A percentile compares a stretch with the other conserved stretches of the same genome.
Evolutionary conservation across 257 asterid genomes (phyloP).

Genomic region (Forsythia viridissima): DNA sequence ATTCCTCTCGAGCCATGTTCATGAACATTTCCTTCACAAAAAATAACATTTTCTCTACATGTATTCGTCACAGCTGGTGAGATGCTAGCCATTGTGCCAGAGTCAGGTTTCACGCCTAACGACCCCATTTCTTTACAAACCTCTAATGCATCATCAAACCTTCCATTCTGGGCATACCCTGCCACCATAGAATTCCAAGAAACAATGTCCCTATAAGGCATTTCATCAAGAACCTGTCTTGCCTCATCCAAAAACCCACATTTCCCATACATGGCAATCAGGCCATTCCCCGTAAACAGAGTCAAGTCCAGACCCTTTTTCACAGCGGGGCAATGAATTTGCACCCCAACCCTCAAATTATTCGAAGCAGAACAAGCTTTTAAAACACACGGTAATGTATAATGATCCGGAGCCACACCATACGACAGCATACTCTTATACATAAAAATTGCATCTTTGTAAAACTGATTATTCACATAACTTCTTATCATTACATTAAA

Average conservation of each 20-base stretch:
- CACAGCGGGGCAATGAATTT: constrained; percentile 58
- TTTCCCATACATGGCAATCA: constrained; percentile 87
- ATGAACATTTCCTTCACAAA: constrained; percentile 64
- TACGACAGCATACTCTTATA: constrained; percentile 48
- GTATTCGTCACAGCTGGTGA: constrained; percentile 76
- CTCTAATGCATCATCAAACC: constrained; percentile 67
- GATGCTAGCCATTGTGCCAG: constrained; percentile 94
- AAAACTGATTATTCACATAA: constrained; percentile 63
- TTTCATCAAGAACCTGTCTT: constrained; percentile 56
- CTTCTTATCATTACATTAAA: constrained; percentile 83
- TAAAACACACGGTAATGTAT: constrained; percentile 76
- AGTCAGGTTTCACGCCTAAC: constrained; percentile 54
- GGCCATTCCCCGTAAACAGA: constrained; percentile 71
- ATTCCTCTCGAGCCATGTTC: constrained; percentile 47
- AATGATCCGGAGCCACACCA: constrained; percentile 62
- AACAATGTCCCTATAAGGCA: constrained; percentile 64
- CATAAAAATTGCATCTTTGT: constrained; percentile 54
- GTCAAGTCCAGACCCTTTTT: constrained; percentile 64
- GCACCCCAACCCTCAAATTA: constrained; percentile 56
- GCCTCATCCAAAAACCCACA: constrained; percentile 68
- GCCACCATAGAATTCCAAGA: constrained; percentile 91
- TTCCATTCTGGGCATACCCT: constrained; percentile 66
- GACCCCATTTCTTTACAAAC: constrained; percentile 73
- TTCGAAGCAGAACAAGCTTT: constrained; percentile 72
- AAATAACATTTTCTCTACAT: constrained; percentile 52